These are phyloP conservation scores for Nitzschia sp. DNA, from an alignment of 108 stramenopile species.

Conservation along the genomic window DNA sequence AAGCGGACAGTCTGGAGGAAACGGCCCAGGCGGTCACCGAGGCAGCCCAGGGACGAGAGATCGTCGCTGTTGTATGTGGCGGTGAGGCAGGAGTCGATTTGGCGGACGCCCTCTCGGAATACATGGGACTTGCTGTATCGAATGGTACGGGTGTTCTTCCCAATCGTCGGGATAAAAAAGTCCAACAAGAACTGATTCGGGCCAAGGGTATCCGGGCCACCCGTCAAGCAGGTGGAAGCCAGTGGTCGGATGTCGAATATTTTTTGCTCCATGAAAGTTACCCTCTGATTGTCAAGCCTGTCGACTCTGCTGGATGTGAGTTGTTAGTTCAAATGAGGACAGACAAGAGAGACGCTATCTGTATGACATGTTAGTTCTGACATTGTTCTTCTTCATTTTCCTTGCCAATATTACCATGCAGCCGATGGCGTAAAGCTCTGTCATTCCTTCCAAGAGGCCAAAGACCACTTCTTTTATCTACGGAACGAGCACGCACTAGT, in stretches of 20 bases:
- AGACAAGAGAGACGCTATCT: no score
- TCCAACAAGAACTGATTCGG: conserved; percentile 78
- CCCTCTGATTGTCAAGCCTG: conserved; percentile 91
- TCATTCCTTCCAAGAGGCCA: conserved; percentile 42
- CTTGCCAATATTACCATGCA: background rate
- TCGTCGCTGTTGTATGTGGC: conserved; percentile 64
- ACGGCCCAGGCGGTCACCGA: conserved; percentile 17
- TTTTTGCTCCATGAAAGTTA: conserved; percentile 61
- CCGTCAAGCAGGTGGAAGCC: conserved; percentile 73
- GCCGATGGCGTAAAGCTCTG: conserved; percentile 56
- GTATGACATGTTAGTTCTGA: no score
- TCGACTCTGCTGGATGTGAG: conserved; percentile 91
- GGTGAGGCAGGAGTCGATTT: conserved; percentile 85
- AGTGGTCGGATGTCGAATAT: conserved; percentile 68
- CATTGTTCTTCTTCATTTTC: background rate
- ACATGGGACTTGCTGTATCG: conserved; percentile 54
- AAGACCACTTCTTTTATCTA: conserved; percentile 47
- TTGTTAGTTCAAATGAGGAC: no score
- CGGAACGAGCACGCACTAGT: conserved; percentile 37
- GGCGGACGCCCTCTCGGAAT: conserved; percentile 69
- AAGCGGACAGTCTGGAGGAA: conserved; percentile 38
- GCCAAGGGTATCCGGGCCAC: conserved; percentile 71
- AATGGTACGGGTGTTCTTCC: conserved; percentile 64
- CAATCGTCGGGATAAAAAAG: conserved; percentile 81
- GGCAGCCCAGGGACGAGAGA: conserved; percentile 26